A percentile compares a stretch with the other conserved stretches of the same genome.
Conservation (phyloP, 441 rosid genomes). For the Populus tomentosa region DNA sequence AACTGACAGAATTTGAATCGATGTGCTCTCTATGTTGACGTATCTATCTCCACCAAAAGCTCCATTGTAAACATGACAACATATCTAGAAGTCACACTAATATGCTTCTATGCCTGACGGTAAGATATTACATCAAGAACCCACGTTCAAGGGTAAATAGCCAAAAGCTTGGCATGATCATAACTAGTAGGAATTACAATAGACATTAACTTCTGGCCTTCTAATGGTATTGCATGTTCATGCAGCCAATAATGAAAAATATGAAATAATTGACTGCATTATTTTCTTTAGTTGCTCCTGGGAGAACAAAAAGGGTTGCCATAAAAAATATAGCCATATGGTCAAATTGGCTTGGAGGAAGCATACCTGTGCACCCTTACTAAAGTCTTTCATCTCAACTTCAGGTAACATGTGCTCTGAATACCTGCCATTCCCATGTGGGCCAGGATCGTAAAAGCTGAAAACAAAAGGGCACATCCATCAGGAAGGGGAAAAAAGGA, state of each 20-base stretch:
- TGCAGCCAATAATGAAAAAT: not conserved
- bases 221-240: too few species aligned
- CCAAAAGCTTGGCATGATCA: not conserved
- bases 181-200: not conserved
- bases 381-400: conserved; percentile 75
- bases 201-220: not conserved
- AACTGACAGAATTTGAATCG: not conserved
- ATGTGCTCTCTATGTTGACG: not conserved
- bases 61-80: not conserved
- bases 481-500: conserved; percentile 3
- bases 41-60: not conserved
- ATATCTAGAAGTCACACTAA: not conserved
- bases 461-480: conserved; percentile 17
- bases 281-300: not conserved
- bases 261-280: not conserved
- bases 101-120: not conserved
- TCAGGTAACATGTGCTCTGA: conserved; percentile 95
- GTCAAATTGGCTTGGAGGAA: not conserved
- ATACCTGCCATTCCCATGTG: conserved; percentile 94
- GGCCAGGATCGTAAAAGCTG: conserved; percentile 95
- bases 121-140: not conserved
- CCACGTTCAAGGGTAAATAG: not conserved
- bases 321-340: too few species aligned
- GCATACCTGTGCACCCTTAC: conserved; percentile 97
- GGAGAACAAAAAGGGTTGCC: not conserved